Conservation (phyloP, 805 yeast species). For the Lipomyces anomalus region DNA sequence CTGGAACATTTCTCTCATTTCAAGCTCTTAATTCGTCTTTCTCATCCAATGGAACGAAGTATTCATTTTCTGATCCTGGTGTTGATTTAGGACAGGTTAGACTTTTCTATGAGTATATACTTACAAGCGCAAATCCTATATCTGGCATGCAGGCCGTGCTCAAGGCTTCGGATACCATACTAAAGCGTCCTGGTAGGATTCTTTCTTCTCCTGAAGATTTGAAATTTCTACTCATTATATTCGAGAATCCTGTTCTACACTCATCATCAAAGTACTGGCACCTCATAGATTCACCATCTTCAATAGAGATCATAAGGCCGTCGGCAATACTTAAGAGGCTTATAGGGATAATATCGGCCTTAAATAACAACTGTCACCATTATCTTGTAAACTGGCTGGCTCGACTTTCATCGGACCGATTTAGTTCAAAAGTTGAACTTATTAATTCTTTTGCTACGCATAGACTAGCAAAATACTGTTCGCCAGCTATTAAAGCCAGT, state of each 20-base stretch:
- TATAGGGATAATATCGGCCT: slow-evolving; percentile 60
- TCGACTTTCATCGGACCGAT: slow-evolving; percentile 39
- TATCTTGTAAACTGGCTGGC: slow-evolving; percentile 55
- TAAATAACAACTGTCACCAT: slow-evolving; percentile 38
- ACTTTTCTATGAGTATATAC: slow-evolving; percentile 48
- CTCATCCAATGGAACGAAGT: slow-evolving; percentile 31
- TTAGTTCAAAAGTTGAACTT: slow-evolving; percentile 54
- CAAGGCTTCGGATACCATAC: slow-evolving; percentile 44
- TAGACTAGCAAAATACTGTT: slow-evolving; percentile 45
- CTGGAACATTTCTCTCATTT: slow-evolving; percentile 44
- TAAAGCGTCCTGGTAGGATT: slow-evolving; percentile 45
- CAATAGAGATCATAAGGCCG: slow-evolving; percentile 49
- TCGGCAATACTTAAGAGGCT: slow-evolving; percentile 49
- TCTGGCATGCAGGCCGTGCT: slow-evolving; percentile 53
- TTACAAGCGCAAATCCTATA: slow-evolving; percentile 38
- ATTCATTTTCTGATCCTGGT: slow-evolving; percentile 44
- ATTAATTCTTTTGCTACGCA: slow-evolving; percentile 74
- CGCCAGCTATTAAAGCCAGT: slow-evolving; percentile 6
- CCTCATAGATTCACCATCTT: slow-evolving; percentile 46
- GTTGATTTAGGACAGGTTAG: slow-evolving; percentile 46
- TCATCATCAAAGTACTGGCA: slow-evolving; percentile 33
- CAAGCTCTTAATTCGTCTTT: slow-evolving; percentile 53
- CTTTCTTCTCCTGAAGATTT: slow-evolving; percentile 41
- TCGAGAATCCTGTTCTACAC: slow-evolving; percentile 54
- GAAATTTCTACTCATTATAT: slow-evolving; percentile 56